Conservation (phyloP, 2,329 filamentous ascomycete species). For the Trichoderma endophyticum region DNA sequence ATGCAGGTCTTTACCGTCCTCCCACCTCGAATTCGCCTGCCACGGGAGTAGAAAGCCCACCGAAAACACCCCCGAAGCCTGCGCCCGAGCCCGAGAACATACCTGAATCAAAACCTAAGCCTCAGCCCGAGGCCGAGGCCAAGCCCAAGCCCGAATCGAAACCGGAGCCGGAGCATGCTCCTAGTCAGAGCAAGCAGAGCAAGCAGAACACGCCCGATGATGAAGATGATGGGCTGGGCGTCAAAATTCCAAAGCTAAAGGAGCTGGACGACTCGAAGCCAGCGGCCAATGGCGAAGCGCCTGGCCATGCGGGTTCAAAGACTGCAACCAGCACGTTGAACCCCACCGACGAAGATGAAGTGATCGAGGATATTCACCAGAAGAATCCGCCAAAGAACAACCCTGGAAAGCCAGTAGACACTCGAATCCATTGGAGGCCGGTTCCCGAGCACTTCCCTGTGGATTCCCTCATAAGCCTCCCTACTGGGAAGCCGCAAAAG, state of each 20-base stretch:
- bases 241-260: conserved; percentile 17
- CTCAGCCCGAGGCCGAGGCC: not conserved
- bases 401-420: conserved; percentile 10
- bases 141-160: not conserved
- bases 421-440: conserved; percentile 67
- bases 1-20: conserved; percentile 5
- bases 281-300: not conserved
- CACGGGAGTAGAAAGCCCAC: not conserved
- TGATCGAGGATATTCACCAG: conserved; percentile 23
- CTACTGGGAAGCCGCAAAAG: conserved; percentile 63
- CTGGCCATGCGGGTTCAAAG: not conserved
- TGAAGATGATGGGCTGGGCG: conserved; percentile 12
- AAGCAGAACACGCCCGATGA: not conserved
- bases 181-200: not conserved
- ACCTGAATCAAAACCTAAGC: not conserved
- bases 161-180: not conserved
- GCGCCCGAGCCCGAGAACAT: not conserved
- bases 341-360: not conserved
- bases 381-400: conserved; percentile 29
- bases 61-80: conserved; percentile 1
- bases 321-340: not conserved
- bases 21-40: conserved; percentile 5
- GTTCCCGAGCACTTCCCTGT: conserved; percentile 76
- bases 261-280: conserved; percentile 16
- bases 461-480: conserved; percentile 70